Evolutionary conservation across 177 flowering plant species (phyloP).

Genomic region (Vitis hybrid): DNA sequence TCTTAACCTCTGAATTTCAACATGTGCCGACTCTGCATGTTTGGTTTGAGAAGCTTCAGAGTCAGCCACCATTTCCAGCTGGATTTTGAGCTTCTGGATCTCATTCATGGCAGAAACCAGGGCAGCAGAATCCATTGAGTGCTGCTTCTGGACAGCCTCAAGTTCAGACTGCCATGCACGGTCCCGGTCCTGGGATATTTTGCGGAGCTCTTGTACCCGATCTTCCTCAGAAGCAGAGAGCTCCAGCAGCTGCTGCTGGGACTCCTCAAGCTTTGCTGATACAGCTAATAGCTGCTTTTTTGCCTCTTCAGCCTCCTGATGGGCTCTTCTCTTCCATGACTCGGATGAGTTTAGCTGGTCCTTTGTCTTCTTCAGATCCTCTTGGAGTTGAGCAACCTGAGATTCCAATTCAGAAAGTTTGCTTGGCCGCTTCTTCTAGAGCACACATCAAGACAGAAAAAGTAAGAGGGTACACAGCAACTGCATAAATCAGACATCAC

Average conservation of each 20-base stretch:
- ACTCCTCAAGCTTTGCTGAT: conserved; percentile 58
- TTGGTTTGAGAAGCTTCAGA: conserved; percentile 49
- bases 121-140: conserved; percentile 59
- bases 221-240: conserved; percentile 55
- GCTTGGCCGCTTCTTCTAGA: conserved; percentile 67
- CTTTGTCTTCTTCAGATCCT: conserved; percentile 67
- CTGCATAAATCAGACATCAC: not conserved
- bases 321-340: conserved; percentile 49
- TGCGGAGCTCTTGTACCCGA: conserved; percentile 55
- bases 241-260: conserved; percentile 71
- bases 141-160: conserved; percentile 72
- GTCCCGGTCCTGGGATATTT: conserved; percentile 75
- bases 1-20: conserved; percentile 54
- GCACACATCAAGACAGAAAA: conserved; percentile 1
- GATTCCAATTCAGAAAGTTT: conserved; percentile 64
- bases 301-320: conserved; percentile 76
- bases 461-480: not conserved
- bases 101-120: conserved; percentile 69
- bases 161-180: conserved; percentile 78
- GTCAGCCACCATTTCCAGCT: conserved; percentile 55
- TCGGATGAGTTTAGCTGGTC: conserved; percentile 70
- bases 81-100: conserved; percentile 63
- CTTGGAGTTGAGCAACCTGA: conserved; percentile 65
- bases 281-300: conserved; percentile 56
- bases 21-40: conserved; percentile 43